Conservation (phyloP, 331 rosid genomes). For the Spiraea crenata region DNA sequence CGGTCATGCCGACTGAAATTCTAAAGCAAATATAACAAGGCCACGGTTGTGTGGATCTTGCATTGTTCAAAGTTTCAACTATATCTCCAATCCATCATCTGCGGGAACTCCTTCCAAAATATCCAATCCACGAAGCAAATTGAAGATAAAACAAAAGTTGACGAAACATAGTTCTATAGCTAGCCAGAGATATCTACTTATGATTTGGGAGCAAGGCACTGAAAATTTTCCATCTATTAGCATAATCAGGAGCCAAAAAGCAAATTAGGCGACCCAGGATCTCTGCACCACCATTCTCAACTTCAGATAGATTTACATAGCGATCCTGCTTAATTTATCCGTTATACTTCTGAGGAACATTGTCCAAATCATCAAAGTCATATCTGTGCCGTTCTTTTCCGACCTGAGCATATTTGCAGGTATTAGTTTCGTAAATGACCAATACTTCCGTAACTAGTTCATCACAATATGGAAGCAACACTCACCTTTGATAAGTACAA, state of each 20-base stretch:
- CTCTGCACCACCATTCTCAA: constrained; percentile 13
- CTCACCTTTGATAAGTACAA: constrained; percentile 65
- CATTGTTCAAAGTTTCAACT: too few relatives aligned
- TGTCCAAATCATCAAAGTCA: constrained; percentile 69
- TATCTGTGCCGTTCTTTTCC: constrained; percentile 77
- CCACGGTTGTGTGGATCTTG: too few relatives aligned
- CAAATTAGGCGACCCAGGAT: neutral
- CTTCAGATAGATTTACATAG: constrained; percentile 3
- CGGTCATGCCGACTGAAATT: too few relatives aligned
- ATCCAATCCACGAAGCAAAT: too few relatives aligned
- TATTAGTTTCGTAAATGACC: constrained; percentile 1
- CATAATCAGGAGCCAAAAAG: constrained; percentile 8
- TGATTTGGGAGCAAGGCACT: constrained; percentile 24
- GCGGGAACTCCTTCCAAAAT: neutral
- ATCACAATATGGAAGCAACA: neutral
- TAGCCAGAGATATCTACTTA: neutral
- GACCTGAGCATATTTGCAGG: constrained; percentile 34
- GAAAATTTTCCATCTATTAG: constrained; percentile 13
- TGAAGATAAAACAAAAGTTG: constrained; percentile 6
- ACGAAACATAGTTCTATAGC: constrained; percentile 18
- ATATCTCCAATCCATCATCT: neutral
- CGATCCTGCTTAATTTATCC: constrained; percentile 32
- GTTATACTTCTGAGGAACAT: constrained; percentile 62
- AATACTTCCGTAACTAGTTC: constrained; percentile 2
- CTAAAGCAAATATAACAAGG: too few relatives aligned